Conservation (phyloP, 148 eudicot genomes). For the Cornus florida region DNA sequence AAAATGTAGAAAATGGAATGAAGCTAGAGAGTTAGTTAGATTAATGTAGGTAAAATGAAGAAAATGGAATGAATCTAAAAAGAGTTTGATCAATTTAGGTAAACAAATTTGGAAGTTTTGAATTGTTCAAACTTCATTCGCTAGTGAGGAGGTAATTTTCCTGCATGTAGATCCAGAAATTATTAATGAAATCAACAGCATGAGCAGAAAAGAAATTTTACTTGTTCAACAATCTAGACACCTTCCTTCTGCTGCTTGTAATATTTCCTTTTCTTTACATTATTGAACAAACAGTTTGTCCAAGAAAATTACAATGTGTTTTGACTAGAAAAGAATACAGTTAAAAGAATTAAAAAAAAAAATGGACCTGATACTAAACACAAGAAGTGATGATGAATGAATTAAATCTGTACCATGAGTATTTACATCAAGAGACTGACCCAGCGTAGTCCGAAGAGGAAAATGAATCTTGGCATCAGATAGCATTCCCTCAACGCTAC, state of each 20-base stretch:
- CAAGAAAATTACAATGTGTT: background rate
- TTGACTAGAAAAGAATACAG: background rate
- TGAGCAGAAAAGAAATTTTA: background rate
- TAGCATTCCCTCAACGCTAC: background rate
- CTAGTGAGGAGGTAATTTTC: too few species aligned
- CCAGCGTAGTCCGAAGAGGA: background rate
- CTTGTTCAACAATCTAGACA: background rate
- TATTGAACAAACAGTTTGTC: background rate
- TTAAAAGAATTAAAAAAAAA: background rate
- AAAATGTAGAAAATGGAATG: too few species aligned
- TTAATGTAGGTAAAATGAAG: too few species aligned
- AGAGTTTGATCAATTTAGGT: too few species aligned
- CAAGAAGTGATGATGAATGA: background rate
- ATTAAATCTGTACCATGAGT: background rate
- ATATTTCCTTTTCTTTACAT: conserved; percentile 3
- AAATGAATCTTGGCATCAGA: conserved; percentile 7
- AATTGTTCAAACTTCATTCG: too few species aligned
- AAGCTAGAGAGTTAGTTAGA: too few species aligned
- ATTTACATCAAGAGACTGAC: conserved; percentile 15
- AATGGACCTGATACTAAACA: conserved; percentile 11
- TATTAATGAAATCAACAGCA: too few species aligned
- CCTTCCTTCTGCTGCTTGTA: conserved; percentile 5
- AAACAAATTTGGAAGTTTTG: too few species aligned
- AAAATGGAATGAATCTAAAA: too few species aligned
- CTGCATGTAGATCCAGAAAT: too few species aligned